Percentiles rank a stretch among this genome's conserved stretches.
Evolutionary conservation across 2,329 filamentous ascomycete genomes (phyloP).

Genomic region (Grosmannia clavigera): DNA sequence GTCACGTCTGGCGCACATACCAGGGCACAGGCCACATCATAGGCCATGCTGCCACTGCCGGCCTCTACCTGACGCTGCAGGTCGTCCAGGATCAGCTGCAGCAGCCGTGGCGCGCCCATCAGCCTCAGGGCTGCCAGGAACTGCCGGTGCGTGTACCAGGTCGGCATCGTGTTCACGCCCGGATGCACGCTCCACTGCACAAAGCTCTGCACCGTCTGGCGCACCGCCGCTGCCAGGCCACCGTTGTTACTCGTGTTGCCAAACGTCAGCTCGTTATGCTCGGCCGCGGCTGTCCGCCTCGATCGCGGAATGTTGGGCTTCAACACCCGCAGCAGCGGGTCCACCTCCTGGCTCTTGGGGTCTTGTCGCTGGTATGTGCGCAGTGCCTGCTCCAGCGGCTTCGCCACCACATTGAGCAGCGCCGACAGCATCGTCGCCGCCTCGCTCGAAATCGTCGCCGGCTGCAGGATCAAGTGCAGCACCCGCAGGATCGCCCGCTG

Average conservation of each 20-base stretch:
- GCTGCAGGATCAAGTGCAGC: slow-evolving; percentile 58
- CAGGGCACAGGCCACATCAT: slow-evolving; percentile 58
- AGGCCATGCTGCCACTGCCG: slow-evolving; percentile 46
- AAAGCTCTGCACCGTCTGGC: slow-evolving; percentile 48
- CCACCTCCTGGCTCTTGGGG: slow-evolving; percentile 55
- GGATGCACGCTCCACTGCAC: slow-evolving; percentile 54
- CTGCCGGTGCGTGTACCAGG: slow-evolving; percentile 61
- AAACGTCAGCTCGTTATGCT: slow-evolving; percentile 52
- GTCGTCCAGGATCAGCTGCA: slow-evolving; percentile 55
- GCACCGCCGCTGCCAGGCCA: slow-evolving; percentile 45
- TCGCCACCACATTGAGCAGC: slow-evolving; percentile 59
- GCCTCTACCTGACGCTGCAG: slow-evolving; percentile 47
- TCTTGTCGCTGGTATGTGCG: slow-evolving; percentile 54
- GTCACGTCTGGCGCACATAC: slow-evolving; percentile 53
- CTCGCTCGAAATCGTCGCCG: slow-evolving; percentile 58
- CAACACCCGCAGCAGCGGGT: slow-evolving; percentile 54
- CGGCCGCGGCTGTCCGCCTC: slow-evolving; percentile 48
- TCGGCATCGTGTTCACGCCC: slow-evolving; percentile 38
- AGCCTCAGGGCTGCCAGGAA: slow-evolving; percentile 48
- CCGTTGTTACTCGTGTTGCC: slow-evolving; percentile 26
- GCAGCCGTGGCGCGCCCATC: slow-evolving; percentile 46
- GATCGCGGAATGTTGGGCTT: slow-evolving; percentile 45
- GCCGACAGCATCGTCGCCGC: slow-evolving; percentile 58
- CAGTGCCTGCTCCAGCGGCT: slow-evolving; percentile 54
- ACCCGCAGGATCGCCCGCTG: slow-evolving; percentile 59